Evolutionary conservation across 192 early-diverging fungal species (phyloP).

Genomic region (Funneliformis geosporum): DNA sequence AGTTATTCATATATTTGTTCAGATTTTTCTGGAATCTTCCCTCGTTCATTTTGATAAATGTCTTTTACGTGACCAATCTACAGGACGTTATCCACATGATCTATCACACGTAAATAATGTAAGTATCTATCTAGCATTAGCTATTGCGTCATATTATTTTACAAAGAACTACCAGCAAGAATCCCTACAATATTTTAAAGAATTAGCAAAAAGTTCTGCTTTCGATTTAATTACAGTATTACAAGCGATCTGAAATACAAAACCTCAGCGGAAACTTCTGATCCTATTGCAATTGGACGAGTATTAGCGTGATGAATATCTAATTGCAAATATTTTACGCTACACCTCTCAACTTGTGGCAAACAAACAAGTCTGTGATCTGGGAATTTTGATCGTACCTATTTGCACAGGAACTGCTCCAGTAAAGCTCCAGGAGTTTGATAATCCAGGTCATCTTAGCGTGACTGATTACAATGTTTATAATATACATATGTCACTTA

Average conservation of each 20-base stretch:
- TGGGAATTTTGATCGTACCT: neutral
- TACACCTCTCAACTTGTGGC: neutral
- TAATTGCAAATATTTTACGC: neutral
- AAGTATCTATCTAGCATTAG: conserved; percentile 29
- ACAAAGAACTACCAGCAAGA: neutral
- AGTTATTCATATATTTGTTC: neutral
- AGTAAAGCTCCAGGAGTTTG: neutral
- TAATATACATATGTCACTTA: conserved; percentile 13
- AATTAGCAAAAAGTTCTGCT: neutral
- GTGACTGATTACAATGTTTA: neutral
- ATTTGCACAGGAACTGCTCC: conserved; percentile 7
- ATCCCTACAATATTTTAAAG: neutral
- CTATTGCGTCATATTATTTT: conserved; percentile 34
- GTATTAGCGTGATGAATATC: conserved; percentile 6
- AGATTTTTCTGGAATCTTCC: too few species aligned
- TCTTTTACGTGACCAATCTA: neutral
- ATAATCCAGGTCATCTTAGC: neutral
- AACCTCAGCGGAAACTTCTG: neutral
- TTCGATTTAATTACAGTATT: neutral
- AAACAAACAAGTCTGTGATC: neutral
- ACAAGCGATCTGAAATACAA: neutral
- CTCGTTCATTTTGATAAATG: neutral
- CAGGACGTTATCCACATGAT: neutral
- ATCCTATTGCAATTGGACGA: conserved; percentile 6
- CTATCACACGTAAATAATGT: neutral